A percentile compares a stretch with the other conserved stretches of the same genome.
These are phyloP conservation scores for Russula emetica DNA, from an alignment of 768 basidiomycete genomes.

Conservation along the genomic window DNA sequence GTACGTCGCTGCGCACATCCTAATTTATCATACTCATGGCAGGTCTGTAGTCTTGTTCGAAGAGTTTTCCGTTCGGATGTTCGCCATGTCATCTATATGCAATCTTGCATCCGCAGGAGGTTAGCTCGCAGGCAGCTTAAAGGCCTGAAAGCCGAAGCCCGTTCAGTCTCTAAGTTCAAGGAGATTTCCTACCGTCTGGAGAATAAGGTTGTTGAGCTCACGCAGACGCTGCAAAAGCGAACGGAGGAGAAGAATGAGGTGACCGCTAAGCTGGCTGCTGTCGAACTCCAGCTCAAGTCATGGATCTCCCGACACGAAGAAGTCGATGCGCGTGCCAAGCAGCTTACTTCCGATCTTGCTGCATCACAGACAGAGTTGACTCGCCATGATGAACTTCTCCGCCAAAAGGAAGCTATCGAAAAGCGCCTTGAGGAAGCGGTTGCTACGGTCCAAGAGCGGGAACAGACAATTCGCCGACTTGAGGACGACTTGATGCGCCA, in stretches of 20 bases:
- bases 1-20: slow-evolving; percentile 47
- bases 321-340: slow-evolving; percentile 65
- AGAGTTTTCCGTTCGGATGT: slow-evolving; percentile 56
- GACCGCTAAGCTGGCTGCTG: slow-evolving; percentile 62
- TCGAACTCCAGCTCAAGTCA: slow-evolving; percentile 81
- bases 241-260: slow-evolving; percentile 89
- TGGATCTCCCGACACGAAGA: slow-evolving; percentile 91
- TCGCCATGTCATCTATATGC: slow-evolving; percentile 72
- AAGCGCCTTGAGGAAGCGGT: slow-evolving; percentile 73
- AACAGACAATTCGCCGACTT: slow-evolving; percentile 75
- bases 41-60: slow-evolving; percentile 46
- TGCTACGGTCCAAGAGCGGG: slow-evolving; percentile 73
- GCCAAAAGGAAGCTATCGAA: slow-evolving; percentile 75
- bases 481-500: slow-evolving; percentile 73
- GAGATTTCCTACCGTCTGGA: slow-evolving; percentile 96
- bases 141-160: slow-evolving; percentile 81
- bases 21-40: slow-evolving; percentile 7
- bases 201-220: slow-evolving; percentile 99
- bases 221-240: slow-evolving; percentile 86
- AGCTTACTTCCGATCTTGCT: slow-evolving; percentile 65
- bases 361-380: slow-evolving; percentile 65
- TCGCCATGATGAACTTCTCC: slow-evolving; percentile 69
- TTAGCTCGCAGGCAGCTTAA: slow-evolving; percentile 84
- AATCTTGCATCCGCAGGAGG: slow-evolving; percentile 88
- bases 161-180: slow-evolving; percentile 97